Base-by-base conservation (phyloP, 306 rosid species). In the Trifolium repens region DNA sequence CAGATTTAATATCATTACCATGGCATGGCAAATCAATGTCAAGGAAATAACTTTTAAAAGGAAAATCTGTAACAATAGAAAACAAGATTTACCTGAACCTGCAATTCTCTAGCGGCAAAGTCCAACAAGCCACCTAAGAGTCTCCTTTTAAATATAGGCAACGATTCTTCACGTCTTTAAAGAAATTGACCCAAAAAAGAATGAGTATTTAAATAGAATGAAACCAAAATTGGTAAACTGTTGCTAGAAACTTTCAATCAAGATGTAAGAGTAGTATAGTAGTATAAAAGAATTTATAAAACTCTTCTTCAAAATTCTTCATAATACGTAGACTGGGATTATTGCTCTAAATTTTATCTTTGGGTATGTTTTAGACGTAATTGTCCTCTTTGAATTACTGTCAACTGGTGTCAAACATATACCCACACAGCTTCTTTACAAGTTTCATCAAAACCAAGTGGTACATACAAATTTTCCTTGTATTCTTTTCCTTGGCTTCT, bases 91-190 rank as follows among this genome's bases (percentile, higher is more conserved):
- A 94, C 99, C 97, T 94, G 99, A 83, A 89, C 93, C 84, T 87
- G 97, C 91, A 94, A 87, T 79, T 94, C 99, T 85, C 99, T 86
- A 44, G 96, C 96, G 5, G 99, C 87, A 81, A 94, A 92, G 84
- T 94, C 99, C 82, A 94, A 84, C 93, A 94, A 85, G 75, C 87
- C 87, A 65, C 96, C 93, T 63, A 94, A 87, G 65, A 94, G 90
- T 86, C 96, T 92, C 86, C 99, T 92, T 84, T 94, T 94, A 84
- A 92, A 94, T 76, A 92, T 87, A 35, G 99, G 96, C 67, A 90
- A 80, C 6, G 92, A 86, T 84, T 94, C 96, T 86, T 94, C 99
- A 0, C 97, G 96, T 78, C 99, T 94, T 81, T 73, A 77, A 40
- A 73, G 63, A 82, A 77, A 88, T 58, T 53, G 75, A 63, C 80